Percentiles rank a stretch among this genome's conserved stretches.
Conservation (phyloP, 345 rosid species). For the Corchorus olitorius region DNA sequence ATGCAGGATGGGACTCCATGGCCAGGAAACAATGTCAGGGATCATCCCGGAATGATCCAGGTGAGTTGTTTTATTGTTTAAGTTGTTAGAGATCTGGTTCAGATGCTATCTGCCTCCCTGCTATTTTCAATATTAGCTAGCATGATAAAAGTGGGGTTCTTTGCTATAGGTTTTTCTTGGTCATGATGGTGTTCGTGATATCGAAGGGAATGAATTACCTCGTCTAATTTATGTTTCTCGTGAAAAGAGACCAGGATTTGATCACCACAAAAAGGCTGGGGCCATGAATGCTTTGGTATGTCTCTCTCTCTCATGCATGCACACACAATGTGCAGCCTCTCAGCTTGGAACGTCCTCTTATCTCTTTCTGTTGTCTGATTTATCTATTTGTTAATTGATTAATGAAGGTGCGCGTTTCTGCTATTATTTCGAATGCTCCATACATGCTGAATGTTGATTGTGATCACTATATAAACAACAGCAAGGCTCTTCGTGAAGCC, state of each 20-base stretch:
- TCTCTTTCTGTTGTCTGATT: constrained; percentile 4
- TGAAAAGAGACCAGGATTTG: constrained; percentile 93
- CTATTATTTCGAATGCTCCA: constrained; percentile 77
- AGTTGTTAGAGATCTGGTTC: neutral
- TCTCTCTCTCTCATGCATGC: neutral
- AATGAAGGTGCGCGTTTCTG: constrained; percentile 68
- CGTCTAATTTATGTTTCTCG: constrained; percentile 85
- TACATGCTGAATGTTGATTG: constrained; percentile 79
- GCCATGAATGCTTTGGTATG: constrained; percentile 90
- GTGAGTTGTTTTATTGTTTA: constrained; percentile 35
- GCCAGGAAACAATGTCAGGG: constrained; percentile 89
- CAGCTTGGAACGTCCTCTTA: neutral
- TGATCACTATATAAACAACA: constrained; percentile 85
- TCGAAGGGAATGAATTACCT: constrained; percentile 78
- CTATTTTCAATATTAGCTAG: neutral
- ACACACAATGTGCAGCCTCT: neutral
- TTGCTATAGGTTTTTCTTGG: constrained; percentile 76
- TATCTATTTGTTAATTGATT: constrained; percentile 20
- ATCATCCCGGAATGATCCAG: constrained; percentile 98
- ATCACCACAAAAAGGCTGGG: constrained; percentile 94
- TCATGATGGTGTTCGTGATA: constrained; percentile 66
- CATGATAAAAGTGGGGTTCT: neutral
- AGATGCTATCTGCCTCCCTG: neutral
- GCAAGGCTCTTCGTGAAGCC: constrained; percentile 81
- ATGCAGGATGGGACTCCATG: constrained; percentile 96